A percentile compares a stretch with the other conserved stretches of the same genome.
Evolutionary conservation across 2,329 filamentous ascomycete genomes (phyloP).

Genomic region (Calonectria pseudoreteaudii): DNA sequence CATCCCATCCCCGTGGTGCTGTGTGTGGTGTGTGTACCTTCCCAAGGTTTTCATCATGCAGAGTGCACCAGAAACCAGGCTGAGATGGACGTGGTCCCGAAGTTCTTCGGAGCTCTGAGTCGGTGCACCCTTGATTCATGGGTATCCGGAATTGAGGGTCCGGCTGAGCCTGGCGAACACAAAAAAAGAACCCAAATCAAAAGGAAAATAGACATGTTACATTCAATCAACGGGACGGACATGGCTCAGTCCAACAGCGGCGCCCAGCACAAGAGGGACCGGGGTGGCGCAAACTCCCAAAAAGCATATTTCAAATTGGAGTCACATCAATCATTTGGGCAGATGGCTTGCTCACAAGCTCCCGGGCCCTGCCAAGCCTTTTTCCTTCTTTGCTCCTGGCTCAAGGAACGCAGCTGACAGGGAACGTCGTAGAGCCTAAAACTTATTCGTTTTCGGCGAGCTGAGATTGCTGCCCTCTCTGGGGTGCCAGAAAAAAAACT

Average conservation of each 20-base stretch:
- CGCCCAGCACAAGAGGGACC: not conserved
- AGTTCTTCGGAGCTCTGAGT: not conserved
- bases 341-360: not conserved
- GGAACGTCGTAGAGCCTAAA: not conserved
- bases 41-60: not conserved
- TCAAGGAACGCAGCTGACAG: not conserved
- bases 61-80: not conserved
- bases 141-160: not conserved
- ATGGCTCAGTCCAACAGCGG: not conserved
- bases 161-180: not conserved
- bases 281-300: not conserved
- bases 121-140: not conserved
- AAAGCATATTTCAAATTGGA: conserved; percentile 4
- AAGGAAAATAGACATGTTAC: not conserved
- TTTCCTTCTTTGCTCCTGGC: not conserved
- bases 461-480: not conserved
- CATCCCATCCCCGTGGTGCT: not conserved
- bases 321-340: not conserved
- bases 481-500: not conserved
- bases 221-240: not conserved
- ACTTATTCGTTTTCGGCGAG: not conserved
- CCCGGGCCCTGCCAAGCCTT: not conserved
- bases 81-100: conserved; percentile 1
- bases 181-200: not conserved
- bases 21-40: not conserved